phyloP scores from a whole-genome alignment of 108 stramenopile species.

The Cyclotella atomus region DNA sequence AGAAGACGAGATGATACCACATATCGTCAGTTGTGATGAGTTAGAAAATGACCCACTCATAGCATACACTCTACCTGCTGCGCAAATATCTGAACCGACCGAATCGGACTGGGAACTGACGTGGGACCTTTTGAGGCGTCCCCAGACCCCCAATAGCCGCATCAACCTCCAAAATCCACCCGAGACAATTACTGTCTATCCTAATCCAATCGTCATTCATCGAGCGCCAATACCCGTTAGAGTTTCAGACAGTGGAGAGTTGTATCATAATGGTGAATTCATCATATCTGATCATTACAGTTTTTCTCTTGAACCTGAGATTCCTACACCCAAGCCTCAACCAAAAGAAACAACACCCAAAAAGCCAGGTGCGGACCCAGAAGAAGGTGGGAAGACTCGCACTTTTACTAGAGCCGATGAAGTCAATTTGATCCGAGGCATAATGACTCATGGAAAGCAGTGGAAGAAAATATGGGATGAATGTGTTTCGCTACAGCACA shows the following conservation, averaged over 20 bases:
- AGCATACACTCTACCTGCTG: not conserved
- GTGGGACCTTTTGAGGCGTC: conserved; percentile 19
- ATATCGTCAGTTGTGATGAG: conserved; percentile 16
- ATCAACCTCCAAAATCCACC: conserved; percentile 6
- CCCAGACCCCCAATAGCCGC: conserved; percentile 21
- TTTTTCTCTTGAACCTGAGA: not conserved
- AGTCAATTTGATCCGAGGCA: conserved; percentile 20
- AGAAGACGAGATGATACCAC: conserved; percentile 3
- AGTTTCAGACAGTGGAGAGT: conserved; percentile 3
- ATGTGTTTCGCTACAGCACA: conserved; percentile 3
- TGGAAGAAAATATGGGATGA: conserved; percentile 21
- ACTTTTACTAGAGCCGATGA: conserved; percentile 30
- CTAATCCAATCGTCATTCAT: not conserved
- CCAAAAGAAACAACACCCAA: not conserved
- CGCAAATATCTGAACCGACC: not conserved
- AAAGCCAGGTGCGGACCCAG: not conserved
- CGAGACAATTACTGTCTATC: conserved; percentile 12
- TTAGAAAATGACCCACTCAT: conserved; percentile 3
- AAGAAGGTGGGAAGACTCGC: conserved; percentile 3
- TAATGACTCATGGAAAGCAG: conserved; percentile 16
- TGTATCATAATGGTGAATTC: conserved; percentile 8
- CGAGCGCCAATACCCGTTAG: conserved; percentile 2
- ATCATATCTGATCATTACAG: not conserved
- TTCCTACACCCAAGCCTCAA: too few species aligned
- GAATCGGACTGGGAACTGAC: conserved; percentile 38